These are phyloP conservation scores for Casuarina glauca DNA, from an alignment of 306 rosid species.

Conservation along the genomic window DNA sequence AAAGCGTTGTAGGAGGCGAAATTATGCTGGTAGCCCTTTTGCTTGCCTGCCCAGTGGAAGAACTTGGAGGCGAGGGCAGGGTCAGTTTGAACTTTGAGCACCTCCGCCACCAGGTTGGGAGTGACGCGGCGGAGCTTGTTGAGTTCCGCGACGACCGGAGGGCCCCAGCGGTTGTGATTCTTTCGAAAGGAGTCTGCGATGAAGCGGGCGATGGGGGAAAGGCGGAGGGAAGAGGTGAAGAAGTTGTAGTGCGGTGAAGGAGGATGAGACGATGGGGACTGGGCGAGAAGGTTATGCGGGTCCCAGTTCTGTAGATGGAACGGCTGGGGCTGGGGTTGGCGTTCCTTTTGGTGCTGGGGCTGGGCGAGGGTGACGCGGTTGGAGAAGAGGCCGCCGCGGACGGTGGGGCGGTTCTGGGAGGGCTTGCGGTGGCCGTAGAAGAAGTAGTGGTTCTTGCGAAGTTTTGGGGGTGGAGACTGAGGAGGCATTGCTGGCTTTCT, in stretches of 20 bases:
- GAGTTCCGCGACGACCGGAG: slow-evolving; percentile 58
- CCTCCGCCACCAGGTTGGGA: slow-evolving; percentile 69
- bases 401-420: slow-evolving; percentile 67
- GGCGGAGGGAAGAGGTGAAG: slow-evolving; percentile 41
- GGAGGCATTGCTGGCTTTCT: slow-evolving; percentile 51
- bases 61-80: slow-evolving; percentile 61
- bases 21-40: slow-evolving; percentile 67
- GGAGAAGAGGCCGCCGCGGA: slow-evolving; percentile 73
- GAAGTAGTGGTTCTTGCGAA: slow-evolving; percentile 44
- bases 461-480: slow-evolving; percentile 40
- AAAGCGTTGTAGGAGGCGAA: slow-evolving; percentile 74
- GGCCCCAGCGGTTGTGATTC: slow-evolving; percentile 57
- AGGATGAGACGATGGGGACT: slow-evolving; percentile 21
- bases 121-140: slow-evolving; percentile 77
- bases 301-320: slow-evolving; percentile 69
- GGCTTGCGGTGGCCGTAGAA: slow-evolving; percentile 83
- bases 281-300: slow-evolving; percentile 44
- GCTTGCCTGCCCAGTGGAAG: slow-evolving; percentile 79
- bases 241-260: slow-evolving; percentile 17
- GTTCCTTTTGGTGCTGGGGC: slow-evolving; percentile 23
- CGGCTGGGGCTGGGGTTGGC: slow-evolving; percentile 27
- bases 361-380: slow-evolving; percentile 42
- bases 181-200: slow-evolving; percentile 64
- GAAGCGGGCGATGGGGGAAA: slow-evolving; percentile 79
- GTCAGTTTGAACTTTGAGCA: slow-evolving; percentile 57